Percentiles rank a stretch among this genome's conserved stretches.
Evolutionary conservation across 768 basidiomycete genomes (phyloP).

Genomic region (Leccinum broughii): DNA sequence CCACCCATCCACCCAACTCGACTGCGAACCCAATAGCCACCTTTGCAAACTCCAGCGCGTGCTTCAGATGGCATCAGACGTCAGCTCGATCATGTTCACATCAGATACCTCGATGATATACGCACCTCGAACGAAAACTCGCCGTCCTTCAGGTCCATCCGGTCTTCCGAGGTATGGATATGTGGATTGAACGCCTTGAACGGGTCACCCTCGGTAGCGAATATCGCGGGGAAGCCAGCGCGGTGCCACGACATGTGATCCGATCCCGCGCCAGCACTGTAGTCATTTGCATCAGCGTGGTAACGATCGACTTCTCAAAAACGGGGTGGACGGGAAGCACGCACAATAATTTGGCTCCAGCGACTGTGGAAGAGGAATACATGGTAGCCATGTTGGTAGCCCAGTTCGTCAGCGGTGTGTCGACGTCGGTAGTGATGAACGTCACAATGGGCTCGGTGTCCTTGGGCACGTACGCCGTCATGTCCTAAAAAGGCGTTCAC

Average conservation of each 20-base stretch:
- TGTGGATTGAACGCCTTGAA: slow-evolving; percentile 43
- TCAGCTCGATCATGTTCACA: not conserved
- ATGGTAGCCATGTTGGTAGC: slow-evolving; percentile 35
- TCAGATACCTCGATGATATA: not conserved
- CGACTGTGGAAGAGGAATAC: slow-evolving; percentile 24
- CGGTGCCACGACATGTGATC: slow-evolving; percentile 51
- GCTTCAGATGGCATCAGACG: not conserved
- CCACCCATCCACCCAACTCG: slow-evolving; percentile 40
- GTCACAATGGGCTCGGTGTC: slow-evolving; percentile 7
- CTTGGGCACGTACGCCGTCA: slow-evolving; percentile 36
- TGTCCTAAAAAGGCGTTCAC: slow-evolving; percentile 20
- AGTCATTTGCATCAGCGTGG: not conserved
- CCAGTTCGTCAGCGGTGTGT: slow-evolving; percentile 47
- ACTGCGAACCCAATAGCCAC: slow-evolving; percentile 57
- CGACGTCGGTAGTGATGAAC: slow-evolving; percentile 39
- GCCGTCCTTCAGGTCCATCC: slow-evolving; percentile 25
- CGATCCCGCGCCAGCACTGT: slow-evolving; percentile 1
- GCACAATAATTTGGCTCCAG: slow-evolving; percentile 33
- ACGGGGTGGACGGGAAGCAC: not conserved
- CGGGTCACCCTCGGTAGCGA: slow-evolving; percentile 46
- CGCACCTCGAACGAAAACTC: slow-evolving; percentile 46
- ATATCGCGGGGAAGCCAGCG: slow-evolving; percentile 40
- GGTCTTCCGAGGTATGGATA: slow-evolving; percentile 37
- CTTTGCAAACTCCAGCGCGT: slow-evolving; percentile 53
- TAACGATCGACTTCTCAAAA: not conserved